Percentiles rank a stretch among this genome's conserved stretches.
Evolutionary conservation across 495 filamentous ascomycete genomes (phyloP).

Genomic region (Hypoxylon cercidicola): DNA sequence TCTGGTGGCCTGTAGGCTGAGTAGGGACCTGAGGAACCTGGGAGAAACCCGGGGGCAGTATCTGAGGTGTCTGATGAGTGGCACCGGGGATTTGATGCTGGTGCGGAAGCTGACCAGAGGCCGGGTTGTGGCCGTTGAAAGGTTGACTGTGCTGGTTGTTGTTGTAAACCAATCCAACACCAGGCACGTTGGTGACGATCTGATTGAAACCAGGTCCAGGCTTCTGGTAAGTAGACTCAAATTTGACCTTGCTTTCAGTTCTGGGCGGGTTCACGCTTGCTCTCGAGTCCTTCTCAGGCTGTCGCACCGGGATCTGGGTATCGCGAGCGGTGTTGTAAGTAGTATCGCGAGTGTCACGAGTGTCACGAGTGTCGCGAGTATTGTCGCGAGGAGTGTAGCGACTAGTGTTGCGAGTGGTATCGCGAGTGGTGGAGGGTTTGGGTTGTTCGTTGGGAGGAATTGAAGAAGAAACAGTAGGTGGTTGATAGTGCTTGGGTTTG

Average conservation of each 20-base stretch:
- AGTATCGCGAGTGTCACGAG: too few species aligned
- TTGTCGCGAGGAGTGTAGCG: too few species aligned
- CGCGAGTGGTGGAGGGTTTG: too few species aligned
- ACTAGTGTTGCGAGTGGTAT: too few species aligned
- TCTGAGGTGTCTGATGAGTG: slow-evolving; percentile 6
- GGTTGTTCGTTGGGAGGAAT: too few species aligned
- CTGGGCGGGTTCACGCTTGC: not conserved
- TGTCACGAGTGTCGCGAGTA: too few species aligned
- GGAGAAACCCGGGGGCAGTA: slow-evolving; percentile 23
- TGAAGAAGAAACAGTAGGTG: too few species aligned
- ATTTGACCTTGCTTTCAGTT: not conserved
- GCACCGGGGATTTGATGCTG: slow-evolving; percentile 22
- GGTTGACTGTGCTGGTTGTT: not conserved
- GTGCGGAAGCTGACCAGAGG: slow-evolving; percentile 12
- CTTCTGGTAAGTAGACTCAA: slow-evolving; percentile 13
- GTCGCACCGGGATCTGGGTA: slow-evolving; percentile 9
- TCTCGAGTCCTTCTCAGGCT: not conserved
- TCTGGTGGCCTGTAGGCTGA: slow-evolving; percentile 13
- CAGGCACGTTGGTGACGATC: slow-evolving; percentile 41
- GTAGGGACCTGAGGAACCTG: slow-evolving; percentile 5
- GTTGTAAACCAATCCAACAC: slow-evolving; percentile 32
- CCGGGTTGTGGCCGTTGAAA: slow-evolving; percentile 17
- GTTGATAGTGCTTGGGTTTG: too few species aligned
- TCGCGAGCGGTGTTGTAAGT: not conserved
- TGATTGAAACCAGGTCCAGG: slow-evolving; percentile 31